Percentiles rank a stretch among this genome's conserved stretches.
Conservation (phyloP, 768 basidiomycete genomes). For the Neoboletus magnificus region DNA sequence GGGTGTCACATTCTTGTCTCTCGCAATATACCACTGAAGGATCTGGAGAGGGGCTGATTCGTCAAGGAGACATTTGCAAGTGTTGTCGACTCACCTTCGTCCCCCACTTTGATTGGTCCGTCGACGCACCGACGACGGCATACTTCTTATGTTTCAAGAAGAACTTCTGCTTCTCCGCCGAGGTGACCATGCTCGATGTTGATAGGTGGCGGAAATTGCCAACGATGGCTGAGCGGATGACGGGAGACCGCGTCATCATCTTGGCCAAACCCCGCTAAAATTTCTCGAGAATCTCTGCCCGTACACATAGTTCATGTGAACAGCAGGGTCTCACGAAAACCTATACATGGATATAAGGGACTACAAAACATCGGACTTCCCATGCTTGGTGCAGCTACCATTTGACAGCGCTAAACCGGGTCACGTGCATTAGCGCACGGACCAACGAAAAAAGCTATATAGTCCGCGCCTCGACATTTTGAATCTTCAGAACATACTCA, state of each 20-base stretch:
- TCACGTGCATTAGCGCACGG: constrained; percentile 33
- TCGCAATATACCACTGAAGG: constrained; percentile 70
- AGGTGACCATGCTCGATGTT: constrained; percentile 23
- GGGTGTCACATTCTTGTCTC: constrained; percentile 60
- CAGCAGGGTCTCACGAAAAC: not conserved
- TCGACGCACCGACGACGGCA: constrained; percentile 83
- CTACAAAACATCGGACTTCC: not conserved
- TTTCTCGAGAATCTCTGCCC: not conserved
- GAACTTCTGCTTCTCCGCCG: constrained; percentile 43
- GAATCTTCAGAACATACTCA: constrained; percentile 69
- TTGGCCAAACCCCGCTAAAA: not conserved
- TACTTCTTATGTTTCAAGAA: constrained; percentile 65
- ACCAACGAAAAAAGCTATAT: constrained; percentile 36
- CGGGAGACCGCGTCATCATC: constrained; percentile 5
- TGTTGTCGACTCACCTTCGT: constrained; percentile 50
- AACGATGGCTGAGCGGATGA: constrained; percentile 1
- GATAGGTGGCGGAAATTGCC: constrained; percentile 5
- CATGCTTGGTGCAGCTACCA: not conserved
- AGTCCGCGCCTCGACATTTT: constrained; percentile 13
- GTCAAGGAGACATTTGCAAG: not conserved
- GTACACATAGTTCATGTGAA: not conserved
- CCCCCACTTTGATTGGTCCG: constrained; percentile 73
- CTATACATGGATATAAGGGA: not conserved
- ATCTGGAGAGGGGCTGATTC: constrained; percentile 42
- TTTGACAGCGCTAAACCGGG: too few relatives aligned